phyloP scores from a whole-genome alignment of 257 asterid species.

The Penstemon barbatus region DNA sequence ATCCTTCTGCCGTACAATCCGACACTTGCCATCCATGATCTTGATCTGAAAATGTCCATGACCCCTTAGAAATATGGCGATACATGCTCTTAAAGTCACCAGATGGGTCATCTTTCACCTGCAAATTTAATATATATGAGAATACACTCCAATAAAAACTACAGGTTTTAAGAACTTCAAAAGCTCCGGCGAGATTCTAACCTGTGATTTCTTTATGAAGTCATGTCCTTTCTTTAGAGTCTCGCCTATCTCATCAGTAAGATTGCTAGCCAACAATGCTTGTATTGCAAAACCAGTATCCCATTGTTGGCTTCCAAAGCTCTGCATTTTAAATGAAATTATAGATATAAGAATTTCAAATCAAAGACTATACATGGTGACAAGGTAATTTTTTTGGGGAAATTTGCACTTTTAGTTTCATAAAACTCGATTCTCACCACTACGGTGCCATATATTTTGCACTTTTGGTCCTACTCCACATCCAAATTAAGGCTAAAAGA shows the following conservation, averaged over 20 bases:
- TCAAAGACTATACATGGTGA: background rate
- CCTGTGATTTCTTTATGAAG: conserved; percentile 79
- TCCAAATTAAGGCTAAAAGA: no score
- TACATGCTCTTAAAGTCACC: conserved; percentile 79
- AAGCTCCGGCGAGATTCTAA: conserved; percentile 16
- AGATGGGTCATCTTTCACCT: conserved; percentile 82
- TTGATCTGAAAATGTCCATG: conserved; percentile 95
- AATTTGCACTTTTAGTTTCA: no score
- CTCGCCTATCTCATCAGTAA: conserved; percentile 61
- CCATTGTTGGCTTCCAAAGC: conserved; percentile 91
- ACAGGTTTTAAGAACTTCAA: background rate
- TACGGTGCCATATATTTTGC: no score
- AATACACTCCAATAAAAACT: background rate
- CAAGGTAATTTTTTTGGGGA: background rate
- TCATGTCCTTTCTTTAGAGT: conserved; percentile 73
- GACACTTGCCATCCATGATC: conserved; percentile 99
- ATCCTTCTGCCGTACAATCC: conserved; percentile 95
- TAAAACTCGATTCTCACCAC: no score
- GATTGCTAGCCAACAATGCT: conserved; percentile 66
- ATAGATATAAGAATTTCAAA: background rate
- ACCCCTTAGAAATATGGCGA: conserved; percentile 84
- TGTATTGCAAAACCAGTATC: conserved; percentile 83
- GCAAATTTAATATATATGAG: conserved; percentile 11
- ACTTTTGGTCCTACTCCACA: no score
- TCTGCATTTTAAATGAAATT: conserved; percentile 40